Evolutionary conservation across 768 basidiomycete genomes (phyloP).

Genomic region (Boletus fagicola): DNA sequence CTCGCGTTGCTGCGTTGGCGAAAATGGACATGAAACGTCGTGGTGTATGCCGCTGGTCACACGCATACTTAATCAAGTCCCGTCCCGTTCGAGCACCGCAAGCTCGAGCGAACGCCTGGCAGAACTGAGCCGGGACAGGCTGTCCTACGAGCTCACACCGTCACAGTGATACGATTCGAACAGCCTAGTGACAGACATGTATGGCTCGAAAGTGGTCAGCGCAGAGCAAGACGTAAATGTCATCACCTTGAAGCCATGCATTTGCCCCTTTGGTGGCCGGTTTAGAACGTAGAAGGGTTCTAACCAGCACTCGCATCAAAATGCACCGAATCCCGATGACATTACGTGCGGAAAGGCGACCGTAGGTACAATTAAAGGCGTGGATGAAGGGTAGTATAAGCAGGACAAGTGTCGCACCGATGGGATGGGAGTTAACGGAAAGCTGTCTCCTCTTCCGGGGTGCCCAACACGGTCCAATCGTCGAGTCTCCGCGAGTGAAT

Average conservation of each 20-base stretch:
- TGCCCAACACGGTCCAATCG: slow-evolving; percentile 2
- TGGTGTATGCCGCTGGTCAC: neutral
- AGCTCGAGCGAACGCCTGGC: neutral
- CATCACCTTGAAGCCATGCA: neutral
- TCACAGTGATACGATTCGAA: neutral
- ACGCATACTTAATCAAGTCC: neutral
- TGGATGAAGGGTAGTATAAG: neutral
- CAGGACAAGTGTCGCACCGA: neutral
- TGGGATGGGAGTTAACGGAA: slow-evolving; percentile 4
- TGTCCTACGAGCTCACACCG: neutral
- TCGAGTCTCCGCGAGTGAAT: neutral
- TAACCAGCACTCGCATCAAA: neutral
- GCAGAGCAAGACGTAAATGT: neutral
- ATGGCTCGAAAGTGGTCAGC: neutral
- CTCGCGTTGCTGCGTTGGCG: neutral
- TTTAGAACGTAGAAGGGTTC: neutral
- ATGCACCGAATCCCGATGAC: neutral
- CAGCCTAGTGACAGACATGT: neutral
- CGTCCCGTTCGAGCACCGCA: neutral
- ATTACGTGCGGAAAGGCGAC: neutral
- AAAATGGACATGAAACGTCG: neutral
- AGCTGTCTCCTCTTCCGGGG: neutral
- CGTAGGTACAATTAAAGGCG: neutral
- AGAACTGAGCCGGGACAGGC: neutral
- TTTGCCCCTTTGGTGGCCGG: neutral